Base-by-base conservation (phyloP, 768 basidiomycete species). In the Leccinum broughii region DNA sequence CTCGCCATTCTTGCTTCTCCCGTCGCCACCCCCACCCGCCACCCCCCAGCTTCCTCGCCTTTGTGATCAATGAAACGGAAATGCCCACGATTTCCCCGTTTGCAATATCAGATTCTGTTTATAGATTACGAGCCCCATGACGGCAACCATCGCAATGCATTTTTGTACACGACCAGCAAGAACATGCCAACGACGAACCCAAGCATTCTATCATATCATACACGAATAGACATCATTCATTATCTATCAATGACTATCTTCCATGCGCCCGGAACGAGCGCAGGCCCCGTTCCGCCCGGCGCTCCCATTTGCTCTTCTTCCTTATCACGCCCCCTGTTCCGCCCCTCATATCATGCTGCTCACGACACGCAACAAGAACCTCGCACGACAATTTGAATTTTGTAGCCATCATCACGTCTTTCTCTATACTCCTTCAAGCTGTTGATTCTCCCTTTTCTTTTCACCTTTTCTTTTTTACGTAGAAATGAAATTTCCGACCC, bases 81-180 rank as follows among this genome's bases (percentile, higher is more conserved):
- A 13, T 24, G 13, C 28, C 49, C 32, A 53, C 20, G 54, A 56
- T 41, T 41, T 44, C 37, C 28, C 53, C 55, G 34, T 35, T 32
- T 56, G 48, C 32, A 46, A 51, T 57, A 34, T 35, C 15, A 35
- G 48, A 41, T 34, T 22, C 59, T 44, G 39, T 56, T 53, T 50
- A 30, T 64, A 70, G 68, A 70, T 65, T 44, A 69, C 59, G 68
- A 67, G 37, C 48, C 24, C n/a, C 41, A 44, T 60, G 52, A 70
- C 68, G 59, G 63, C 64, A 68, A n/a, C 41, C 41, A 9, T n/a
- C 66, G 59, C 68, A 65, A 68, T 68, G 68, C 68, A 66, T 68
- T 68, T 44, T 20, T n/a, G 54, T 60, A 70, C 64, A 69, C 59
- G 68, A 62, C 9, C 41, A 44, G 41, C 41, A 44, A 44, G 41